Evolutionary conservation across 202 grass and related monocot genomes (phyloP).

Genomic region (Miscanthus sacchariflorus): DNA sequence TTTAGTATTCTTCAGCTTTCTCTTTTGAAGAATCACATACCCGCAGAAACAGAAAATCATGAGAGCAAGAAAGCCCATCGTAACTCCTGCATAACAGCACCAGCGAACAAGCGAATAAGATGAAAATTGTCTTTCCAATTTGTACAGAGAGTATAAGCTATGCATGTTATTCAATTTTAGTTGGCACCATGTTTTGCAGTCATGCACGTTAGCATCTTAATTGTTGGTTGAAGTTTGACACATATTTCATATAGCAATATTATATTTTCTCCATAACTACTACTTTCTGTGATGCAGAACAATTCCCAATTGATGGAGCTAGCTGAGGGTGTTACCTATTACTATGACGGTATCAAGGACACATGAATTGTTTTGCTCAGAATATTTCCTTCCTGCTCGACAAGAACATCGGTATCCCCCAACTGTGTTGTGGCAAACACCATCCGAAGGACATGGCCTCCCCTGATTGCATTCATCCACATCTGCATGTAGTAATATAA

Average conservation of each 20-base stretch:
- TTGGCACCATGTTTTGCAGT: neutral
- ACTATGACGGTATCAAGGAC: neutral
- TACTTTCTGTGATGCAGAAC: neutral
- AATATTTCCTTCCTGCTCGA: constrained; percentile 31
- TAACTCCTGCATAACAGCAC: constrained; percentile 17
- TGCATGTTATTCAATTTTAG: neutral
- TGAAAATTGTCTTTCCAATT: neutral
- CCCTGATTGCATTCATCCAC: constrained; percentile 43
- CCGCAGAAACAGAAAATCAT: neutral
- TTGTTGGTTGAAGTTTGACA: neutral
- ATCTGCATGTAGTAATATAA: constrained; percentile 1
- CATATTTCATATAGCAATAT: neutral
- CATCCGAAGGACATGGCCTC: constrained; percentile 30
- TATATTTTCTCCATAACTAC: neutral
- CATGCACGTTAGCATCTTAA: neutral
- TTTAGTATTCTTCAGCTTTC: constrained; percentile 13
- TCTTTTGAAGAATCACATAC: constrained; percentile 33
- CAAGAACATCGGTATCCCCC: constrained; percentile 51
- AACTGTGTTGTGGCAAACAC: constrained; percentile 34
- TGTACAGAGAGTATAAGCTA: neutral
- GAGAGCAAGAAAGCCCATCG: neutral
- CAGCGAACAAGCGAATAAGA: neutral
- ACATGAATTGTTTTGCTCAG: neutral
- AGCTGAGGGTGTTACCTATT: neutral
- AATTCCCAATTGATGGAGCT: neutral